Evolutionary conservation across 805 yeast species (phyloP).

Genomic region (Saccharomycopsis babjevae): DNA sequence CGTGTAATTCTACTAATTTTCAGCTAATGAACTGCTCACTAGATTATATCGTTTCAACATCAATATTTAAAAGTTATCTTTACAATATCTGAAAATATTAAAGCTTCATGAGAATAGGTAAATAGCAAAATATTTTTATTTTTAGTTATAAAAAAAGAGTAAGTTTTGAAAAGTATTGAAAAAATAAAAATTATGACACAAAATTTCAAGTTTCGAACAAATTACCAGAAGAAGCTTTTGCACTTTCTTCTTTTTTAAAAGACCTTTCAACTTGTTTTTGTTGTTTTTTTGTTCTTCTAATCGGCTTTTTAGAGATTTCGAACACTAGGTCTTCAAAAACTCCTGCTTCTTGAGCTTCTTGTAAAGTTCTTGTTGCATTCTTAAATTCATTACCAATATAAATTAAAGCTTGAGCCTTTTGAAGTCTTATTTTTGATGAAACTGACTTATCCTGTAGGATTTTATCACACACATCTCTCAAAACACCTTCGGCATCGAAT

Average conservation of each 20-base stretch:
- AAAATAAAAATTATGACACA: neutral
- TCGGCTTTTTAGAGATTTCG: conserved; percentile 59
- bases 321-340: conserved; percentile 89
- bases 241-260: conserved; percentile 13
- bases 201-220: conserved; percentile 8
- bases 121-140: neutral
- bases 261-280: conserved; percentile 9
- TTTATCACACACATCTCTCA: conserved; percentile 72
- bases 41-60: no score
- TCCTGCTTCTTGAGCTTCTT: conserved; percentile 86
- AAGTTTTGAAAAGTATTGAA: neutral
- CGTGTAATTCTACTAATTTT: no score
- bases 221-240: conserved; percentile 13
- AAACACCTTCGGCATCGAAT: conserved; percentile 71
- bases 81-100: no score
- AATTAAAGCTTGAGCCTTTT: conserved; percentile 71
- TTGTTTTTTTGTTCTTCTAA: conserved; percentile 35
- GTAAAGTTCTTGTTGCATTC: conserved; percentile 60
- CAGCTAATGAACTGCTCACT: no score
- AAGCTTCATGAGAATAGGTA: no score
- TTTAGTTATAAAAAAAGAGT: neutral
- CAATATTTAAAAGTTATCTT: no score
- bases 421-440: conserved; percentile 48
- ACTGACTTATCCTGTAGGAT: conserved; percentile 62
- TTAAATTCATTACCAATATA: conserved; percentile 63